Evolutionary conservation across 2,329 filamentous ascomycete genomes (phyloP).

Genomic region (Zasmidium cellare): DNA sequence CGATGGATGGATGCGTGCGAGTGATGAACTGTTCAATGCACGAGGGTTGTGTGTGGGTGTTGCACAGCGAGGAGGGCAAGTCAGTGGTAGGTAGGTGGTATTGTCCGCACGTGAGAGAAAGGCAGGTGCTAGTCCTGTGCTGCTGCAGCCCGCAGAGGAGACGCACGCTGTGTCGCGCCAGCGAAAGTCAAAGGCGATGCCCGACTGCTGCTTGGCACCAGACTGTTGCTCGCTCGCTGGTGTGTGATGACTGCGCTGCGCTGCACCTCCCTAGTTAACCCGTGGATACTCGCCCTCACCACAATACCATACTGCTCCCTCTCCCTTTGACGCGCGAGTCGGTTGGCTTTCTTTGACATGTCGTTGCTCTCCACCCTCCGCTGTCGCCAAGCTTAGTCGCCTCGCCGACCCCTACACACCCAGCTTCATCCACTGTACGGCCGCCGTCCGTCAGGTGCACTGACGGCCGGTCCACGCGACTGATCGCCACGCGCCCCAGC

Average conservation of each 20-base stretch:
- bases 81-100: too few relatives aligned
- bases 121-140: too few relatives aligned
- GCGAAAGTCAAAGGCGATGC: background rate
- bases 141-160: background rate
- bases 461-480: background rate
- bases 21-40: too few relatives aligned
- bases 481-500: background rate
- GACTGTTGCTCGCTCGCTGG: background rate
- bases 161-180: background rate
- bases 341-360: conserved; percentile 2
- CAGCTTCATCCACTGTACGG: background rate
- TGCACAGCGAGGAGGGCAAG: too few relatives aligned
- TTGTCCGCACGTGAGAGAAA: background rate
- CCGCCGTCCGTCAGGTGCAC: background rate
- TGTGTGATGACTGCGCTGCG: too few relatives aligned
- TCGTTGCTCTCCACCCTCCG: background rate
- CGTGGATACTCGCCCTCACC: too few relatives aligned
- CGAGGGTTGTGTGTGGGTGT: too few relatives aligned
- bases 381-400: background rate
- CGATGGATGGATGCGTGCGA: too few relatives aligned
- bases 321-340: too few relatives aligned
- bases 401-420: background rate
- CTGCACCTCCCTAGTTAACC: too few relatives aligned
- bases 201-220: background rate
- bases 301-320: too few relatives aligned